Evolutionary conservation across 2,329 filamentous ascomycete genomes (phyloP), one percentile per base, ranked within the genome.

Genomic region (Penicillium sp.): DNA sequence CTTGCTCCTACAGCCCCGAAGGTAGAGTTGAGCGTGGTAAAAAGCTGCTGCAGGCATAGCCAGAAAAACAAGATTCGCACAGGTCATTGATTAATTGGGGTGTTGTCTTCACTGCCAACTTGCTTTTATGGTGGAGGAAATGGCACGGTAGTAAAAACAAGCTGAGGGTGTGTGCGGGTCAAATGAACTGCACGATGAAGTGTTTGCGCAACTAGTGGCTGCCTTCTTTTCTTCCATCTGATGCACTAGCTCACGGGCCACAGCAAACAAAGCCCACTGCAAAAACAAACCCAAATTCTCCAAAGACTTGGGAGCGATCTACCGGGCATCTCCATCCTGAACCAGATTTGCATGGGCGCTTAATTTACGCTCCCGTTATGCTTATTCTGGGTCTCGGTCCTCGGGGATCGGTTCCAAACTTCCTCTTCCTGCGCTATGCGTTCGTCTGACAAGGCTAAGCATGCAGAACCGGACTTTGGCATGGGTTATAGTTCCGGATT

Each of bases 331-430:
- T 54, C 67, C 66, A 67, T 66, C 49, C 41, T 60, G 68, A 67
- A 70, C 68, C 68, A 67, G 54, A 70, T 66, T 68, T 68, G 45
- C 47, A 45, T 46, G 38, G 45, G 59, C 67, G 66, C 65, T 66
- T 68, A 65, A 61, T 60, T 63, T 64, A 64, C 67, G 66, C 66
- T 69, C 66, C 63, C 53, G 62, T 69, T 70, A 70, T 69, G 66
- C 66, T 70, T 70, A 69, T 70, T 66, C 64, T 48, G 50, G 53
- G 30, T 61, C 62, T 67, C 44, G 60, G 26, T 26, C 26, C 26
- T 26, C 26, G 26, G 26, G 55, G 56, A 46, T 47, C 51, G 23
- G 56, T 57, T 54, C 59, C 59, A 57, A 56, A 53, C 38, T 58
- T 49, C 51, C 30, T 19, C 13, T 41, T 45, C 49, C 7, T 44